These are phyloP conservation scores for Russula ochroleuca DNA, from an alignment of 768 basidiomycete genomes.

Conservation along the genomic window DNA sequence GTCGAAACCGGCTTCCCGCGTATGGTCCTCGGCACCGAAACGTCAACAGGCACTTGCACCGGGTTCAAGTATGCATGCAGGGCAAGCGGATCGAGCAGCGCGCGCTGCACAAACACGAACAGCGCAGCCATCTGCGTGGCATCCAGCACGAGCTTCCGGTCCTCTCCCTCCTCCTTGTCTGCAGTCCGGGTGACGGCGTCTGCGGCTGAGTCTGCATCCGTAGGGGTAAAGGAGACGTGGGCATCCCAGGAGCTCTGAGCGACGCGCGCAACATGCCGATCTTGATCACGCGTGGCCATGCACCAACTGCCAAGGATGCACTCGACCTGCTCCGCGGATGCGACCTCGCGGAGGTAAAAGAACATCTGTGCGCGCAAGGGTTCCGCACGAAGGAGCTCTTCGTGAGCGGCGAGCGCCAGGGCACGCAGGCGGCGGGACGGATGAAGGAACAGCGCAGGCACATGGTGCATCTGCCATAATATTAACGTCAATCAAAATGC, in stretches of 20 bases:
- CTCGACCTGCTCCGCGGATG: constrained; percentile 48
- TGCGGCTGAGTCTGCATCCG: constrained; percentile 3
- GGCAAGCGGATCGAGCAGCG: constrained; percentile 56
- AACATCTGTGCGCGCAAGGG: constrained; percentile 47
- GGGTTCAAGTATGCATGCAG: constrained; percentile 64
- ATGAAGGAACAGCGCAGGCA: constrained; percentile 77
- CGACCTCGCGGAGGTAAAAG: constrained; percentile 47
- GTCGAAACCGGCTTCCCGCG: constrained; percentile 35
- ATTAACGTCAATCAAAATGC: neutral
- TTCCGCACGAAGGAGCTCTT: constrained; percentile 57
- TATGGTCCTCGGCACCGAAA: constrained; percentile 34
- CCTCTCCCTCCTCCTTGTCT: constrained; percentile 15
- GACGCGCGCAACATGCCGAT: constrained; percentile 51
- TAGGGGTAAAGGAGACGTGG: constrained; percentile 29
- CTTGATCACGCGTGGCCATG: constrained; percentile 65
- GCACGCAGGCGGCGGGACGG: constrained; percentile 70
- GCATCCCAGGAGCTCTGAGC: constrained; percentile 55
- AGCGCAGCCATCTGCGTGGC: constrained; percentile 37
- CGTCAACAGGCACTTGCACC: constrained; percentile 40
- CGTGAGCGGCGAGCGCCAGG: constrained; percentile 57
- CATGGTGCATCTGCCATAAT: constrained; percentile 67
- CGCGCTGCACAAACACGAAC: constrained; percentile 48
- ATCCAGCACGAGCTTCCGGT: constrained; percentile 35
- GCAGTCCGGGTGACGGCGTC: neutral
- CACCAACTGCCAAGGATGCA: constrained; percentile 69